These are phyloP conservation scores for Houttuynia cordata DNA, from an alignment of 164 flowering plant genomes.

Conservation along the genomic window DNA sequence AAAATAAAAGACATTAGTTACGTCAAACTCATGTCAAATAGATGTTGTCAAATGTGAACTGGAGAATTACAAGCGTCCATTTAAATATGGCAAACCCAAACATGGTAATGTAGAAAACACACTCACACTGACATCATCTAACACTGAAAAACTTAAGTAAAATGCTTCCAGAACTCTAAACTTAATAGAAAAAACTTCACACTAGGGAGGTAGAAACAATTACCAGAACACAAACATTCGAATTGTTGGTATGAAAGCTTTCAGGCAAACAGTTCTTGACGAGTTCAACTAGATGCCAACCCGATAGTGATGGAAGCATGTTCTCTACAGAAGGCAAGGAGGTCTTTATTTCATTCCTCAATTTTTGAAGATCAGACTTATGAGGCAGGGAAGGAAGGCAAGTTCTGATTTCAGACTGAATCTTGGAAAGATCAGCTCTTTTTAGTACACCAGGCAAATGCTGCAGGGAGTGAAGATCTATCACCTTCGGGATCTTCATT, in stretches of 20 bases:
- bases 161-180: too few relatives aligned
- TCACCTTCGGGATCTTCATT: conserved; percentile 59
- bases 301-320: conserved; percentile 40
- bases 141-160: too few relatives aligned
- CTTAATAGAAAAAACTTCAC: too few relatives aligned
- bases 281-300: conserved; percentile 58
- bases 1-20: too few relatives aligned
- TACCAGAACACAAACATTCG: conserved; percentile 84
- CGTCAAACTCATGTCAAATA: too few relatives aligned
- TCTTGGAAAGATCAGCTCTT: conserved; percentile 56
- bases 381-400: conserved; percentile 77
- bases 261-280: conserved; percentile 75
- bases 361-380: conserved; percentile 52
- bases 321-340: conserved; percentile 40
- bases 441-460: conserved; percentile 54
- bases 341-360: conserved; percentile 39
- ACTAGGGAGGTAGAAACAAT: too few relatives aligned
- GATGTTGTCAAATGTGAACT: too few relatives aligned
- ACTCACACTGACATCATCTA: too few relatives aligned
- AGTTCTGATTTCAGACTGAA: conserved; percentile 44
- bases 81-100: too few relatives aligned
- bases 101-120: too few relatives aligned
- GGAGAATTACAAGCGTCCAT: too few relatives aligned
- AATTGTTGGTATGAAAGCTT: conserved; percentile 46
- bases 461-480: conserved; percentile 56